Conservation (phyloP, 2,329 filamentous ascomycete genomes). For the Hirsutella rhossiliensis region DNA sequence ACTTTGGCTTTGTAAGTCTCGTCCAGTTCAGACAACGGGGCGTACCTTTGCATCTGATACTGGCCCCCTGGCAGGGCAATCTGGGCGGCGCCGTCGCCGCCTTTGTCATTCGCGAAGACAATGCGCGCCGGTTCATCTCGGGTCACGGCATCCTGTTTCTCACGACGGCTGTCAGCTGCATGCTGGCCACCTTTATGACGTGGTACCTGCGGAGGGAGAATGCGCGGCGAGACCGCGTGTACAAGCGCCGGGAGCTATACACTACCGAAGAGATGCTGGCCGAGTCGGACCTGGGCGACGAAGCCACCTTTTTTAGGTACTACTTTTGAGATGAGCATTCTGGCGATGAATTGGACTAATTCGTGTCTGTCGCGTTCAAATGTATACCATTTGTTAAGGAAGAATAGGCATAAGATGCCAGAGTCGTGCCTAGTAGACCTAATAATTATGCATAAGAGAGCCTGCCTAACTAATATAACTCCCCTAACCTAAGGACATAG, state of each 20-base stretch:
- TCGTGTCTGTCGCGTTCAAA: too few species aligned
- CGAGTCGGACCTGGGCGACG: constrained; percentile 44
- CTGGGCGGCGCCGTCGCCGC: constrained; percentile 21
- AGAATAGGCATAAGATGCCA: too few species aligned
- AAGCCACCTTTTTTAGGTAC: constrained; percentile 43
- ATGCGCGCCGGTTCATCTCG: constrained; percentile 41
- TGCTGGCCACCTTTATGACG: constrained; percentile 42
- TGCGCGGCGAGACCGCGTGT: constrained; percentile 33
- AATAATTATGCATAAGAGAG: too few species aligned
- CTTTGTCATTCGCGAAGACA: constrained; percentile 22
- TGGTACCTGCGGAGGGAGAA: constrained; percentile 46
- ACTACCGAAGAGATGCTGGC: constrained; percentile 38
- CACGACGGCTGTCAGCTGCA: constrained; percentile 39
- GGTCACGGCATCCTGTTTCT: constrained; percentile 47
- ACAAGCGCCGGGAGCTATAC: constrained; percentile 35
- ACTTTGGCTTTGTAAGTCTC: constrained; percentile 31
- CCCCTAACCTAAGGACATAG: too few species aligned
- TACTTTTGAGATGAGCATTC: too few species aligned
- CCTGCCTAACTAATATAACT: too few species aligned
- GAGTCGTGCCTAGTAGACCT: too few species aligned
- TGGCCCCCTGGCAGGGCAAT: constrained; percentile 18
- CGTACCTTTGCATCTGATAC: background rate
- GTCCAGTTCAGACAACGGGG: too few species aligned
- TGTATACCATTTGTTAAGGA: too few species aligned
- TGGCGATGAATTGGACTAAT: too few species aligned